phyloP scores from a whole-genome alignment of 768 basidiomycete species.

The Thelephora ganbajun region DNA sequence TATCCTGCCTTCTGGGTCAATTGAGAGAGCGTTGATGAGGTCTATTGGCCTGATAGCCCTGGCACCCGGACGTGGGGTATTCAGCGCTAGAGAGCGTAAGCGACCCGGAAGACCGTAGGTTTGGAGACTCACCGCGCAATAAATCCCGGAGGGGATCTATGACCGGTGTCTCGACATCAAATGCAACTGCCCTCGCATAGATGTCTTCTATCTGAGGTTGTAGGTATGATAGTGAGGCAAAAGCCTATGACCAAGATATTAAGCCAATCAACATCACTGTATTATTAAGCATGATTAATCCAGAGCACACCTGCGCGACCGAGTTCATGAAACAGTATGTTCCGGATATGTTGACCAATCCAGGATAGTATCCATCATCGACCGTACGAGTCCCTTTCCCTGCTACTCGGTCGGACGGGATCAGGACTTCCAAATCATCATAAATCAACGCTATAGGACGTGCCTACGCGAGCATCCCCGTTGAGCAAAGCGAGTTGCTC shows the following conservation, averaged over 20 bases:
- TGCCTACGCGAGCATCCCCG: conserved; percentile 17
- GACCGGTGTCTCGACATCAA: conserved; percentile 78
- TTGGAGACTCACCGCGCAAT: conserved; percentile 38
- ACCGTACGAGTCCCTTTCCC: conserved; percentile 2
- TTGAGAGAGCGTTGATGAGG: conserved; percentile 57
- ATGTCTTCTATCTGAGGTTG: conserved; percentile 68
- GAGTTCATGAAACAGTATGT: conserved; percentile 98
- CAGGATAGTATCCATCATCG: conserved; percentile 54
- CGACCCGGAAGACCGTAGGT: conserved; percentile 1
- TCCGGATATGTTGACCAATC: conserved; percentile 89
- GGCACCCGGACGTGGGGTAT: conserved; percentile 43
- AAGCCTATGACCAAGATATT: conserved; percentile 36
- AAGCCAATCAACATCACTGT: background rate
- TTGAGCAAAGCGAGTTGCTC: conserved; percentile 38
- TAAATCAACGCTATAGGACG: background rate
- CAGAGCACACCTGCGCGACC: conserved; percentile 59
- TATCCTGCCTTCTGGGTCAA: conserved; percentile 35
- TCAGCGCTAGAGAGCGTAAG: conserved; percentile 34
- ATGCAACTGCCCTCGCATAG: conserved; percentile 59
- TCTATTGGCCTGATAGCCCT: conserved; percentile 55
- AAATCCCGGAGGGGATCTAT: conserved; percentile 69
- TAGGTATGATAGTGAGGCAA: conserved; percentile 77
- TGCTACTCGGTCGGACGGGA: background rate
- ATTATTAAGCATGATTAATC: background rate
- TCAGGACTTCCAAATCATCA: background rate